phyloP scores from a whole-genome alignment of 1,284 basidiomycete genomes.

The Salmacisia buchloeana region DNA sequence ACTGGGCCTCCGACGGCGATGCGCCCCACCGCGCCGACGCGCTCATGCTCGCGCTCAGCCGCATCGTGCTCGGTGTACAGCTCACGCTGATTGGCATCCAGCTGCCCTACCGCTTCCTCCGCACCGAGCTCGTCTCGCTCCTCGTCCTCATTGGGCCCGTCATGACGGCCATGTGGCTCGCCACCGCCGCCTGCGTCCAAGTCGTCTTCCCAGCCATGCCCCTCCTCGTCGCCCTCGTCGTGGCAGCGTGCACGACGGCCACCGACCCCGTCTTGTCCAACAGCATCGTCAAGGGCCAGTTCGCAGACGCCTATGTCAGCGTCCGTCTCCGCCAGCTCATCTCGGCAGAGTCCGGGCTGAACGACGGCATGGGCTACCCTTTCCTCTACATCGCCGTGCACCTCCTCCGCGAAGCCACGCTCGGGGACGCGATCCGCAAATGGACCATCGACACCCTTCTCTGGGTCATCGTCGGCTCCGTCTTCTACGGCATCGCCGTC shows the following conservation, averaged over 20 bases:
- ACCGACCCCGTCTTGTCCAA: conserved; percentile 41
- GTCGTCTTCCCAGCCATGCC: conserved; percentile 27
- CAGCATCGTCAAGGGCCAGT: conserved; percentile 36
- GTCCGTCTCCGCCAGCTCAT: conserved; percentile 38
- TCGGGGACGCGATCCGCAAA: conserved; percentile 20
- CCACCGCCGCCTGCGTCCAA: conserved; percentile 29
- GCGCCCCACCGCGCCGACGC: conserved; percentile 20
- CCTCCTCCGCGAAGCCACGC: conserved; percentile 24
- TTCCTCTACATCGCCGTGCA: conserved; percentile 37
- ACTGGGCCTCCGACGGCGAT: conserved; percentile 22
- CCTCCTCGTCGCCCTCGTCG: conserved; percentile 28
- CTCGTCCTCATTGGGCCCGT: conserved; percentile 28
- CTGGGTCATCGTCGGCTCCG: conserved; percentile 26
- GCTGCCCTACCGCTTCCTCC: conserved; percentile 36
- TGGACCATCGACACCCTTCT: conserved; percentile 32
- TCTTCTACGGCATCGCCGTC: conserved; percentile 28
- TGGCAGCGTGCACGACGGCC: conserved; percentile 31
- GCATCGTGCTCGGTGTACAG: conserved; percentile 37
- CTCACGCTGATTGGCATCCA: conserved; percentile 37
- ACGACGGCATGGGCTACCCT: conserved; percentile 38
- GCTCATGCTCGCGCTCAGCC: conserved; percentile 26
- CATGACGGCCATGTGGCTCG: conserved; percentile 40
- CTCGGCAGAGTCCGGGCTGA: conserved; percentile 41
- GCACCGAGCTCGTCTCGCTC: conserved; percentile 27
- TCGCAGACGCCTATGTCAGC: conserved; percentile 41